Conservation (phyloP, 1,284 basidiomycete genomes). For the Ganoderma sp. region DNA sequence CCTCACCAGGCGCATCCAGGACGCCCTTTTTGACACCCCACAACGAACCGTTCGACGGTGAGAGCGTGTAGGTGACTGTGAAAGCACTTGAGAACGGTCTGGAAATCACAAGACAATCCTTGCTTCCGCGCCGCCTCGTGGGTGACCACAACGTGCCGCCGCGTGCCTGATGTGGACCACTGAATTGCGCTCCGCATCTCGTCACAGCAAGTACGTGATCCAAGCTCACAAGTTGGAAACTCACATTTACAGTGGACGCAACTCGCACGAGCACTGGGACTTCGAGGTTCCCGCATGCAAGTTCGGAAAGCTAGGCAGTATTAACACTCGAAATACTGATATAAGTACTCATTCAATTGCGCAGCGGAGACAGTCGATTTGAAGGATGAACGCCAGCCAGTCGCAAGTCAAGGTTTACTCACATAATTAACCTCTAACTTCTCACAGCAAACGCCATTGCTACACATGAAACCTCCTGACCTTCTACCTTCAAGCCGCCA, state of each 20-base stretch:
- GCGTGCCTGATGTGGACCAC: not conserved
- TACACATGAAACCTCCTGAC: not conserved
- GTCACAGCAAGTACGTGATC: slow-evolving; percentile 4
- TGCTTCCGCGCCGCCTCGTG: not conserved
- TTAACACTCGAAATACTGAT: not conserved
- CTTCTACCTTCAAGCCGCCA: too few relatives aligned
- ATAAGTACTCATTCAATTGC: not conserved
- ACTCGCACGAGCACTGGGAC: not conserved
- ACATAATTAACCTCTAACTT: not conserved
- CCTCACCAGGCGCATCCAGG: not conserved
- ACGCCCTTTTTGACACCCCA: not conserved
- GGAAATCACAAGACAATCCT: slow-evolving; percentile 4
- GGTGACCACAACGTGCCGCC: not conserved
- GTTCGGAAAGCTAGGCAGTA: not conserved
- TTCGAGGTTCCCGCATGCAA: not conserved
- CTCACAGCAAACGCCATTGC: not conserved
- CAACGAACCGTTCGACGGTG: not conserved
- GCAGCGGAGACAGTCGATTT: not conserved
- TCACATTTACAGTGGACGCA: not conserved
- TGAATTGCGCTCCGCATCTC: not conserved
- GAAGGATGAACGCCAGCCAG: not conserved
- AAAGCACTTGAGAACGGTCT: not conserved
- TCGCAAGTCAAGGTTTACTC: not conserved
- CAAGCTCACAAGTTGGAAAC: not conserved
- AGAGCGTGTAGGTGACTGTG: not conserved